A percentile compares a stretch with the other conserved stretches of the same genome.
Evolutionary conservation across 1,284 basidiomycete species (phyloP).

Genomic region (Schizopora paradoxa): DNA sequence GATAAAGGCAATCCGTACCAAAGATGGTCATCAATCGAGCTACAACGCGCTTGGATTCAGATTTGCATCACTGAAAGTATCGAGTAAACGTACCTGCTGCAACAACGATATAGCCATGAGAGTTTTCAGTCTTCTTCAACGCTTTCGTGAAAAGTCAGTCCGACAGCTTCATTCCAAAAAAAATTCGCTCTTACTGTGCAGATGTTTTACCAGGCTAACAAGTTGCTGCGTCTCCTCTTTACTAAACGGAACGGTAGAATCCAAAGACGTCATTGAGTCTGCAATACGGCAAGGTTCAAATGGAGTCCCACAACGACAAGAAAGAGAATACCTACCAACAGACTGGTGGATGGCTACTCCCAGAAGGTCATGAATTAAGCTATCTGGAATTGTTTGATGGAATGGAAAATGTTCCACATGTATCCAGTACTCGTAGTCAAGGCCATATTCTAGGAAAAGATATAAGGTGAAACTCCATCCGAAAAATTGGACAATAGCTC

Average conservation of each 20-base stretch:
- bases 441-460: not conserved
- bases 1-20: conserved; percentile 28
- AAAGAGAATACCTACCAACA: conserved; percentile 34
- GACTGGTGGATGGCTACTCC: conserved; percentile 43
- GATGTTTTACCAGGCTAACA: conserved; percentile 28
- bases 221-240: conserved; percentile 28
- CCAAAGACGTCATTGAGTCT: conserved; percentile 39
- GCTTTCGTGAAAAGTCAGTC: conserved; percentile 6
- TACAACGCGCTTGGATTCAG: too few species aligned
- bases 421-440: conserved; percentile 29
- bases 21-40: conserved; percentile 45
- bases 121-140: not conserved
- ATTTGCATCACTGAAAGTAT: too few species aligned
- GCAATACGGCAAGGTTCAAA: not conserved
- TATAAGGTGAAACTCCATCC: too few species aligned
- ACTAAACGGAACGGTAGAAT: conserved; percentile 38
- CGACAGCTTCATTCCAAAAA: too few species aligned
- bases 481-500: too few species aligned
- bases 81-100: too few species aligned
- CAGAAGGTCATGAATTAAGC: conserved; percentile 39
- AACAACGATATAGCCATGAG: conserved; percentile 5
- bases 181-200: conserved; percentile 30
- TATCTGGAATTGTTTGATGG: conserved; percentile 30
- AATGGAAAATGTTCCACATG: conserved; percentile 50
- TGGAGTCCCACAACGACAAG: not conserved